phyloP scores from a whole-genome alignment of 1,139 yeast species.

The Ogataea hybrid region DNA sequence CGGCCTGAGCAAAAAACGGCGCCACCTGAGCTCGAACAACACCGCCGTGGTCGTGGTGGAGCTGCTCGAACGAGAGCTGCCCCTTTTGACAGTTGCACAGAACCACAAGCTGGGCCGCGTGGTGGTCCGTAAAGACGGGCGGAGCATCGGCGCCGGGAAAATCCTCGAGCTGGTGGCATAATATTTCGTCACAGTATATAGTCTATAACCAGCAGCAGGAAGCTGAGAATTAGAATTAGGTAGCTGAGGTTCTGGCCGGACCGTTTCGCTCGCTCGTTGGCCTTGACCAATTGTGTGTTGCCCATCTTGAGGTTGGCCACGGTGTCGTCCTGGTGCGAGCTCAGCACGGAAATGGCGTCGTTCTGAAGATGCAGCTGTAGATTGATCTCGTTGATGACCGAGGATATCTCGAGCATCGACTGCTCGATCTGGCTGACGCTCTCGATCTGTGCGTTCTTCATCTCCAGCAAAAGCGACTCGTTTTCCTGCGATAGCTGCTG shows the following conservation, averaged over 20 bases:
- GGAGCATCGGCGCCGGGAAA: conserved; percentile 85
- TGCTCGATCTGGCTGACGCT: conserved; percentile 70
- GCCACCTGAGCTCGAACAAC: conserved; percentile 73
- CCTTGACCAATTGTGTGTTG: conserved; percentile 67
- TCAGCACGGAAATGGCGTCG: conserved; percentile 62
- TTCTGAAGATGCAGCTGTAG: conserved; percentile 76
- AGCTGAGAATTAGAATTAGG: conserved; percentile 59
- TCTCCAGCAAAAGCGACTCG: conserved; percentile 58
- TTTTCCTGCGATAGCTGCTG: conserved; percentile 74
- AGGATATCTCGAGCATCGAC: conserved; percentile 77
- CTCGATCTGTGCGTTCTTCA: conserved; percentile 65
- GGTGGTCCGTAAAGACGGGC: conserved; percentile 82
- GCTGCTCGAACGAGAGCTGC: conserved; percentile 53
- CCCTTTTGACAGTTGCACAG: conserved; percentile 58
- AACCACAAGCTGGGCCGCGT: conserved; percentile 73
- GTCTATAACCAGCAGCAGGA: conserved; percentile 64
- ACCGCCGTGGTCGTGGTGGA: conserved; percentile 71
- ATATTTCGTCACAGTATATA: conserved; percentile 39
- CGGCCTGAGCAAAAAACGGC: conserved; percentile 47
- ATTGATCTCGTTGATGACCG: conserved; percentile 74
- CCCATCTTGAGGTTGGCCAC: conserved; percentile 70
- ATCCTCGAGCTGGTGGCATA: conserved; percentile 33
- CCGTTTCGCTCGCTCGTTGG: conserved; percentile 66
- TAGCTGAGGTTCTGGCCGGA: conserved; percentile 56
- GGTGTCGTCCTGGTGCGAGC: conserved; percentile 71